Evolutionary conservation across 768 basidiomycete genomes (phyloP).

Genomic region (Tulasnella sp.): DNA sequence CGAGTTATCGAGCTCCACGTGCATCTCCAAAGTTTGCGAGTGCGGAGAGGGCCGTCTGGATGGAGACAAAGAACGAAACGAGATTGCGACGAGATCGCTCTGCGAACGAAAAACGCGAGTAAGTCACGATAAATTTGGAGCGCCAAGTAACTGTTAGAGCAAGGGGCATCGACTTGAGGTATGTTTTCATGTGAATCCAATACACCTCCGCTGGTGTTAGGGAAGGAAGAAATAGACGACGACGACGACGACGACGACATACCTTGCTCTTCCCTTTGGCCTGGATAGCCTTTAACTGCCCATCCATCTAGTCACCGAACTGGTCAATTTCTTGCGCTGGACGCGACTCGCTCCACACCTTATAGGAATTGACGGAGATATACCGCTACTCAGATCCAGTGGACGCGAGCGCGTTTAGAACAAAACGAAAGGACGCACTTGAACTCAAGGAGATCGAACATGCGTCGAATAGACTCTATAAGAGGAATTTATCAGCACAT

Average conservation of each 20-base stretch:
- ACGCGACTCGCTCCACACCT: constrained; percentile 7
- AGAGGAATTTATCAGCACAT: no score
- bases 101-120: no score
- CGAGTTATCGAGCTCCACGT: no score
- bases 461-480: not conserved
- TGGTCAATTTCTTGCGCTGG: not conserved
- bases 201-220: no score
- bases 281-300: constrained; percentile 2
- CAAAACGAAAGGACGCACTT: not conserved
- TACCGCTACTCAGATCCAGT: no score
- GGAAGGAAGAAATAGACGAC: no score
- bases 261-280: constrained; percentile 11
- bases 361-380: no score
- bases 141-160: no score
- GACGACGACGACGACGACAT: not conserved
- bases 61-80: constrained; percentile 3
- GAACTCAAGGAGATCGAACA: constrained; percentile 10
- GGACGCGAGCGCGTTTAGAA: not conserved
- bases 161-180: no score
- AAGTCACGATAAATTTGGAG: no score
- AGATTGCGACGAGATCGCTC: constrained; percentile 10
- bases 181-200: no score
- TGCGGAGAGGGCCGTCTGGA: constrained; percentile 2
- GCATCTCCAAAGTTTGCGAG: constrained; percentile 4
- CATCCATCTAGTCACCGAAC: constrained; percentile 7